These are phyloP conservation scores for Elongisporangium anandrum DNA, from an alignment of 352 stramenopile genomes.

Conservation along the genomic window DNA sequence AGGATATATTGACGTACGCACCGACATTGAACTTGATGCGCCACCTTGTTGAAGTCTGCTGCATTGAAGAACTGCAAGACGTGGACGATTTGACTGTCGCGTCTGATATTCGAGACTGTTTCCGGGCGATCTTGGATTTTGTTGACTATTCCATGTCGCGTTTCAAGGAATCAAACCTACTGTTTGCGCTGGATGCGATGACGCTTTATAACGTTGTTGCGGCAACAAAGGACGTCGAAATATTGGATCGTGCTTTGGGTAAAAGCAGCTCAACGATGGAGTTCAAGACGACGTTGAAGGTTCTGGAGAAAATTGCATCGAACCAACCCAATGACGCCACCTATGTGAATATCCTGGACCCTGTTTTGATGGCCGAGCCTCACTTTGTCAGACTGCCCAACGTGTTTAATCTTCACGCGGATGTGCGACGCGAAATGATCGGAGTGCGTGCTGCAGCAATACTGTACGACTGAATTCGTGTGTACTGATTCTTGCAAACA, in stretches of 20 bases:
- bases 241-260: conserved; percentile 15
- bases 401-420: conserved; percentile 10
- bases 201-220: conserved; percentile 34
- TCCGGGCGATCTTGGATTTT: conserved; percentile 25
- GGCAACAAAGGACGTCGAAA: conserved; percentile 39
- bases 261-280: not conserved
- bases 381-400: conserved; percentile 21
- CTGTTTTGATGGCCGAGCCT: conserved; percentile 32
- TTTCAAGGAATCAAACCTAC: conserved; percentile 19
- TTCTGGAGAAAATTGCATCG: conserved; percentile 17
- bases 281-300: conserved; percentile 1
- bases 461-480: not conserved
- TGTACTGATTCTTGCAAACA: not conserved
- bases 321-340: conserved; percentile 19
- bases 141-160: conserved; percentile 12
- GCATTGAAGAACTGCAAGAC: conserved; percentile 10
- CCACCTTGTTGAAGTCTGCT: conserved; percentile 21
- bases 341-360: conserved; percentile 40
- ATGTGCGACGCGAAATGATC: conserved; percentile 33
- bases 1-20: conserved; percentile 29
- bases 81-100: conserved; percentile 15
- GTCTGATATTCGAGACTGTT: conserved; percentile 18
- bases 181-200: conserved; percentile 33
- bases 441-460: conserved; percentile 24
- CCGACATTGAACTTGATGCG: conserved; percentile 29